Conservation (phyloP, 805 yeast species). For the Ogataea chonburiensis region DNA sequence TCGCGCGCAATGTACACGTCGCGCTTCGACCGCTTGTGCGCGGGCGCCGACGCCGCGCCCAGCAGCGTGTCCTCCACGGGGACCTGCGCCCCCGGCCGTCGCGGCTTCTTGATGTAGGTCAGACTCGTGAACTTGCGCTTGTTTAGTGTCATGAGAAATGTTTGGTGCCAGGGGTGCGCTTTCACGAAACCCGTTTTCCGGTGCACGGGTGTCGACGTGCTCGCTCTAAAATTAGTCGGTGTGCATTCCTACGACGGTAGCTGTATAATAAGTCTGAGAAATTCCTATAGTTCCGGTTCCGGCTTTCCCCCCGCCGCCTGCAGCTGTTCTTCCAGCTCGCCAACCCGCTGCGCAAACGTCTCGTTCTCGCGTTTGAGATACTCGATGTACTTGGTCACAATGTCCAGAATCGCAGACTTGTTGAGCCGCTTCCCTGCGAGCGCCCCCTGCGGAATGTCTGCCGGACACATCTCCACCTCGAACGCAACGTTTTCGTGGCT, state of each 20-base stretch:
- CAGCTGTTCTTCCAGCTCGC: slow-evolving; percentile 11
- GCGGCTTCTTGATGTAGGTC: slow-evolving; percentile 15
- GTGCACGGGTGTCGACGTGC: too few species aligned
- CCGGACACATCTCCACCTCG: slow-evolving; percentile 43
- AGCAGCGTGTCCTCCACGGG: slow-evolving; percentile 16
- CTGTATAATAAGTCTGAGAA: too few species aligned
- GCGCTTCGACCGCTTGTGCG: slow-evolving; percentile 3
- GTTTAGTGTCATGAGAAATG: slow-evolving; percentile 5
- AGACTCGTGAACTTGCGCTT: slow-evolving; percentile 14
- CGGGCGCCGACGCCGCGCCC: neutral
- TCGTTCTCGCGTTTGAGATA: slow-evolving; percentile 51
- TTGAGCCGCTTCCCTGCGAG: slow-evolving; percentile 45
- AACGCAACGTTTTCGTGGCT: slow-evolving; percentile 62
- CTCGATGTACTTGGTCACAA: slow-evolving; percentile 61
- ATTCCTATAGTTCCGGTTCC: too few species aligned
- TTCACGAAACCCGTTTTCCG: too few species aligned
- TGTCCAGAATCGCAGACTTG: slow-evolving; percentile 66
- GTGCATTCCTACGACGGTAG: too few species aligned
- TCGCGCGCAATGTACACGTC: slow-evolving; percentile 12
- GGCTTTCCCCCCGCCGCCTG: neutral
- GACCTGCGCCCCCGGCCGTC: slow-evolving; percentile 12
- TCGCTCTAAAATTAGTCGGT: too few species aligned
- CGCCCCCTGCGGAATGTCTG: slow-evolving; percentile 11
- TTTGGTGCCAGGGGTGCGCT: too few species aligned
- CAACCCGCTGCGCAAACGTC: slow-evolving; percentile 20